Evolutionary conservation across 1,284 basidiomycete species (phyloP).

Genomic region (Earliella scabrosa): DNA sequence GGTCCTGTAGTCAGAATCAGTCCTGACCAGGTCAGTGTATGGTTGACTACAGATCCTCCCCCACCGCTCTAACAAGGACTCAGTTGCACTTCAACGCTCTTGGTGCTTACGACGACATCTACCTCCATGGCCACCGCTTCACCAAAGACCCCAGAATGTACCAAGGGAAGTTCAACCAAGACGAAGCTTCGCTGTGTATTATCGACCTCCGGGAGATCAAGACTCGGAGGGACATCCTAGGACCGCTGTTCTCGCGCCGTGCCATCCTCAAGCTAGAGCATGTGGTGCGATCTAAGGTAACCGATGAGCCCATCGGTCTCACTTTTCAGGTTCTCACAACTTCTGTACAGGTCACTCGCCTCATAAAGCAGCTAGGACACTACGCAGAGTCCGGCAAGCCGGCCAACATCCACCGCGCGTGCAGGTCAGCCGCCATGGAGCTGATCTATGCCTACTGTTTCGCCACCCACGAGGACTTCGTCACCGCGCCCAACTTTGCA

Average conservation of each 20-base stretch:
- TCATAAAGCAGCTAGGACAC: background rate
- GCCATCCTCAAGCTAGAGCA: background rate
- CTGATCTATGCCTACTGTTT: background rate
- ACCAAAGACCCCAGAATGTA: background rate
- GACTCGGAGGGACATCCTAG: background rate
- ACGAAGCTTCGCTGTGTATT: background rate
- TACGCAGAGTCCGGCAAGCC: background rate
- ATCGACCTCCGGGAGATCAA: background rate
- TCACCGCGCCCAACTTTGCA: background rate
- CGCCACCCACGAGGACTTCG: background rate
- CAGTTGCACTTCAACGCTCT: background rate
- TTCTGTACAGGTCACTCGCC: background rate
- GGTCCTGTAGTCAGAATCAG: constrained; percentile 1
- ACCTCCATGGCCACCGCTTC: background rate
- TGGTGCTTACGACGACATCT: background rate
- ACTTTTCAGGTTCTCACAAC: too few species aligned
- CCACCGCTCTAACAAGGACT: background rate
- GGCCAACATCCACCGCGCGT: background rate
- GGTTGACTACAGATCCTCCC: background rate
- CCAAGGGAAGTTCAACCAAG: background rate
- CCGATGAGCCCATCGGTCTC: background rate
- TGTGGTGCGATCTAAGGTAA: background rate
- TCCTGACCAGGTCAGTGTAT: background rate
- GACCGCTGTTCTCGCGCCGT: constrained; percentile 1
- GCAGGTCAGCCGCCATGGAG: background rate